Conservation (phyloP, 2,329 filamentous ascomycete species). For the Xylariaceae sp. region DNA sequence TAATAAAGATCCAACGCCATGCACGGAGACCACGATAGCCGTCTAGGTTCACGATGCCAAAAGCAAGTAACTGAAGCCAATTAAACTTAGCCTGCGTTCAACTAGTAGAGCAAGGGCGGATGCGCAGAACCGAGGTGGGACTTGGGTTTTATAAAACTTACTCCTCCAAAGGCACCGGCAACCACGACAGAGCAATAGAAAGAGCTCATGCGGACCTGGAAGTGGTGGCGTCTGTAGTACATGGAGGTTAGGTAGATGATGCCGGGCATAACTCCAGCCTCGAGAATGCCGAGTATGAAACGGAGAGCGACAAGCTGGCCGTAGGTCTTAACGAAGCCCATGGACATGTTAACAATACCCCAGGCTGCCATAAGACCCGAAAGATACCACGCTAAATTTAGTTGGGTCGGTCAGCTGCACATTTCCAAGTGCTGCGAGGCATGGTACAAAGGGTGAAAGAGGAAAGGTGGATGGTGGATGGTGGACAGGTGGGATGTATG, state of each 20-base stretch:
- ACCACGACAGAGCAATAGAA: constrained; percentile 51
- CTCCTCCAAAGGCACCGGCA: constrained; percentile 51
- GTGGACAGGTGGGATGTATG: not conserved
- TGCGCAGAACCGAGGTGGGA: not conserved
- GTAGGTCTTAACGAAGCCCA: constrained; percentile 51
- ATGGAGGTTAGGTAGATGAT: constrained; percentile 54
- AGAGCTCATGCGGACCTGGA: constrained; percentile 52
- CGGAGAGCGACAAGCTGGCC: constrained; percentile 49
- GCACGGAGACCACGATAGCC: constrained; percentile 49
- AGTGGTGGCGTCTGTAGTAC: constrained; percentile 57
- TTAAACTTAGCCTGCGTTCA: too few species aligned
- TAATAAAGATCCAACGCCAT: constrained; percentile 55
- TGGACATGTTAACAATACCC: constrained; percentile 54
- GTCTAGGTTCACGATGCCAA: constrained; percentile 52
- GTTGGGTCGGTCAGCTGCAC: not conserved
- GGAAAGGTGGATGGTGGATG: not conserved
- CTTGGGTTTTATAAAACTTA: constrained; percentile 26
- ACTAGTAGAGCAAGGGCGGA: not conserved
- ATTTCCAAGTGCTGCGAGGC: not conserved
- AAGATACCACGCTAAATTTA: constrained; percentile 38
- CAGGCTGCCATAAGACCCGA: constrained; percentile 49
- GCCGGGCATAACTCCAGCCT: constrained; percentile 54
- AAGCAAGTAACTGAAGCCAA: constrained; percentile 56
- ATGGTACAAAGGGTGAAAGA: not conserved
- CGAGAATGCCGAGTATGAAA: constrained; percentile 52